Base-by-base conservation (phyloP, 2,329 filamentous ascomycete genomes). In the Incumbomyces delicatus region DNA sequence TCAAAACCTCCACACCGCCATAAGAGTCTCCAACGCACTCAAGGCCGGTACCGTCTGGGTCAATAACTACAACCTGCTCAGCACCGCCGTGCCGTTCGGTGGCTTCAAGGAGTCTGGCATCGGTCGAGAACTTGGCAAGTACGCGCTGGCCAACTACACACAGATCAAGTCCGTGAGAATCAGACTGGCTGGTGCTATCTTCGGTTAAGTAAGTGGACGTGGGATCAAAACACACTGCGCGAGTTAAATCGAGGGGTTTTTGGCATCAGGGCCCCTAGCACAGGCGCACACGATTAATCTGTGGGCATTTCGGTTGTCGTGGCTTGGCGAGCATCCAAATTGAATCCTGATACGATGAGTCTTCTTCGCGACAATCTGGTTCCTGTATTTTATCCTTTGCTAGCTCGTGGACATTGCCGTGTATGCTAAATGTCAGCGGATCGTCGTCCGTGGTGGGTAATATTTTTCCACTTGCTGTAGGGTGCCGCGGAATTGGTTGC, bases 1-100 rank as follows among this genome's bases (percentile, higher is more conserved):
- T 27, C 76, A 68, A 53, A 81, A 87, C 64, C 70, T 89, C 60
- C 87, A 85, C 75, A 88, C 83, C 0, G 85, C 86, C 58, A 77
- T 92, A 59, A 76, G 84, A 32, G 81, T 88, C 2, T 79, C 83
- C 43, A 83, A 86, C 60, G 72, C 72, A 37, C 73, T 90, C 53
- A 74, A 78, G 52, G 82, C 85, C 1, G 87, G 83, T 32, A 78
- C 76, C 47, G 76, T 81, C 52, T 80, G 77, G 75, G 74, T 81
- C 57, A 81, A 82, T 69, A 71, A 71, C 49, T 81, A 90, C 70
- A 94, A 92, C 67, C 70, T 80, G 52, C 69, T 92, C 1, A 78
- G 84, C 63, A 77, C 80, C 67, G 73, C 80, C 57, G 57, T 61
- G 41, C 66, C 66, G 13, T 69, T 69, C 51, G 66, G 66, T 55